Evolutionary conservation across 1,284 basidiomycete species (phyloP), one percentile per base, ranked within the genome.

Genomic region (Fomitopsis pinicola): DNA sequence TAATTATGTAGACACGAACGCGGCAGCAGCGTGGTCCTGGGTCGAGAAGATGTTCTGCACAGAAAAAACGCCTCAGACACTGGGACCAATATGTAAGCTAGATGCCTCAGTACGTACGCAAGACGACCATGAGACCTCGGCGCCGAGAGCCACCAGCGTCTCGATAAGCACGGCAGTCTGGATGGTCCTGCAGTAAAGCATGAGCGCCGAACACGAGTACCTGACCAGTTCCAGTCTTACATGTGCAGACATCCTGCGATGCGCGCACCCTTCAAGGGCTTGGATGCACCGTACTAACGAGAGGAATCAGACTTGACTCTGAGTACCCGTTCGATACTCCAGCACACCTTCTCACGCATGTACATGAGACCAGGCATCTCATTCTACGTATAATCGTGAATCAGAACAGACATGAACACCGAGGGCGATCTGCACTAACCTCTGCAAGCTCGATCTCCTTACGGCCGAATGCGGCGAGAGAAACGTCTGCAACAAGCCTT

Each of bases 401-500:
- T 45, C 10, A 63, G 26, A 10, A 19, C n/a, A 53, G 38, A 5
- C 14, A 15, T n/a, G 40, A 42, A 15, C 28, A n/a, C 10, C 30
- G 5, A 48, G 40, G 52, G 54, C 62, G 38, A 57, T 69, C 91
- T 56, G 17, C 17, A 59, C 61, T 15, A 38, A 62, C 91, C 85
- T 98, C 95, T 68, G 96, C 95, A 78, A 98, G 95, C 83, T 97
- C 91, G 73, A 98, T 93, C 83, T 98, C 96, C 84, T 98, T 97
- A 81, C 96, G 94, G 79, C 95, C 94, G 76, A 94, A 96, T 65
- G 94, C 92, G 75, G 95, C 96, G 75, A 98, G 92, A 74, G 95
- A 98, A 75, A 97, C 83, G 76, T 98, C 95, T 91, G 75, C 67
- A 75, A 69, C 69, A 22, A 15, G 8, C 35, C 48, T 33, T 22